Conservation (phyloP, 176 grass and related monocot species). For the Triticum urartu region DNA sequence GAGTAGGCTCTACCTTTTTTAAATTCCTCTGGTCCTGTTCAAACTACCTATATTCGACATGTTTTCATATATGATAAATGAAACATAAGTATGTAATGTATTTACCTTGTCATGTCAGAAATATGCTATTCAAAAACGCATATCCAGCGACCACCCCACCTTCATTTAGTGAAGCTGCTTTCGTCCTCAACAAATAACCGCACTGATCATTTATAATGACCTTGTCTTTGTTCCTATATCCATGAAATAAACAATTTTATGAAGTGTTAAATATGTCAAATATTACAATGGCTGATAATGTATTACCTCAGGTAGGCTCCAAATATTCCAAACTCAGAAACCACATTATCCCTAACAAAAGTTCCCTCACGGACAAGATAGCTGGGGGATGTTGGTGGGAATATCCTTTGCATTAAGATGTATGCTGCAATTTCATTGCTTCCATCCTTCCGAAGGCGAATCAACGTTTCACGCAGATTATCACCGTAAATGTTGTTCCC, state of each 20-base stretch:
- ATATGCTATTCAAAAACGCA: constrained; percentile 65
- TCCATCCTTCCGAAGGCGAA: constrained; percentile 31
- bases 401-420: constrained; percentile 72
- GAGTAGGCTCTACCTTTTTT: too few relatives aligned
- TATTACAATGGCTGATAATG: background rate
- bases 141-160: constrained; percentile 63
- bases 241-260: background rate
- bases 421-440: constrained; percentile 54
- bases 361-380: constrained; percentile 57
- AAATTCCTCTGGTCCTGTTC: too few relatives aligned
- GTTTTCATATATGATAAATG: background rate
- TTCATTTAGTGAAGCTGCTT: constrained; percentile 66
- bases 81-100: background rate
- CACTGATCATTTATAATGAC: constrained; percentile 59
- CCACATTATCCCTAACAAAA: constrained; percentile 33
- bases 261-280: background rate
- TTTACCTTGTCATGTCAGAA: constrained; percentile 50
- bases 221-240: constrained; percentile 56
- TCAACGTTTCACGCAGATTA: constrained; percentile 43
- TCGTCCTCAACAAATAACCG: constrained; percentile 66
- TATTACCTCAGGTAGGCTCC: constrained; percentile 59
- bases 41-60: background rate
- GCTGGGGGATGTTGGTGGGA: constrained; percentile 42
- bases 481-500: constrained; percentile 68
- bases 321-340: constrained; percentile 66